These are phyloP conservation scores for Nepenthes mirabilis DNA, from an alignment of 148 eudicot species.

Conservation along the genomic window DNA sequence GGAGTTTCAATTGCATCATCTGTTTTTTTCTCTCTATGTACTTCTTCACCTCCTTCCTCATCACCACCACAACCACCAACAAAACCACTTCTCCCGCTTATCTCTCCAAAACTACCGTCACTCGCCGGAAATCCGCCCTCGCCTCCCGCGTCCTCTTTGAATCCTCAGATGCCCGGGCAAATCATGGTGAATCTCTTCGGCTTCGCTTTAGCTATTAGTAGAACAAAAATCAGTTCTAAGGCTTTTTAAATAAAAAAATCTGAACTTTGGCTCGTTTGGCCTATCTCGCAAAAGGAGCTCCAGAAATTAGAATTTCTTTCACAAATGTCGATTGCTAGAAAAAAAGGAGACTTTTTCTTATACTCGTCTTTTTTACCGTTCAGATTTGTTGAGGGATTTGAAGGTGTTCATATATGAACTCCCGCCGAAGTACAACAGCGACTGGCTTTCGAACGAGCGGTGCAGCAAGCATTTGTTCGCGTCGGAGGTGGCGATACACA, in stretches of 20 bases:
- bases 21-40: conserved; percentile 34
- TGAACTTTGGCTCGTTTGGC: neutral
- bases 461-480: conserved; percentile 69
- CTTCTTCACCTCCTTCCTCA: conserved; percentile 27
- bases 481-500: conserved; percentile 80
- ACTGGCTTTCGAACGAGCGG: conserved; percentile 46
- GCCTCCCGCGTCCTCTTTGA: conserved; percentile 38
- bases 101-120: conserved; percentile 5
- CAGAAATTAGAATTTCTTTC: neutral
- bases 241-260: too few species aligned
- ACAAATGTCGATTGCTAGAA: neutral
- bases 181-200: conserved; percentile 10
- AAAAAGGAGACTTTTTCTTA: too few species aligned
- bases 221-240: neutral
- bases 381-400: conserved; percentile 20
- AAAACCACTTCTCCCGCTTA: neutral
- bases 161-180: conserved; percentile 8
- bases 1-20: conserved; percentile 33
- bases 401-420: conserved; percentile 62
- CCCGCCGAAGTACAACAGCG: conserved; percentile 49
- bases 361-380: neutral
- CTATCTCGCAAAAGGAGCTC: neutral
- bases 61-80: conserved; percentile 9
- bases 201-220: neutral
- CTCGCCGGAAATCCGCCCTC: conserved; percentile 1